These are phyloP conservation scores for Thraustochytrium sp. DNA, from an alignment of 352 stramenopile genomes.

Conservation along the genomic window DNA sequence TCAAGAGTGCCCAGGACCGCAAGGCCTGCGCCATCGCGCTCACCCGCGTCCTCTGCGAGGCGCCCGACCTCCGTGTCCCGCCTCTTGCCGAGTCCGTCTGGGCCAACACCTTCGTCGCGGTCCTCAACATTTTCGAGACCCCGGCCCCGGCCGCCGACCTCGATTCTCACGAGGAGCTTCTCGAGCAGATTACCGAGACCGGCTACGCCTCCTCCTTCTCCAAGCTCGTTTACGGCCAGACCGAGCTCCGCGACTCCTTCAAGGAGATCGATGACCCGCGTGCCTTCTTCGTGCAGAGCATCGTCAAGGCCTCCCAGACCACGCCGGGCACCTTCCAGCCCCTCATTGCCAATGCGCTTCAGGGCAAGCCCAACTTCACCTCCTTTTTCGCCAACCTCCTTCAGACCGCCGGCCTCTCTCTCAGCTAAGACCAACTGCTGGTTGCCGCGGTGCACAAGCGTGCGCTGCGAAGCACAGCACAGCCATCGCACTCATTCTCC, in stretches of 20 bases:
- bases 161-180: conserved; percentile 27
- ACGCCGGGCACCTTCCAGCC: background rate
- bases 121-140: conserved; percentile 14
- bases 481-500: too few relatives aligned
- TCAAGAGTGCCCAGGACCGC: conserved; percentile 11
- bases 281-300: background rate
- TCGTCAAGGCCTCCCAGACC: background rate
- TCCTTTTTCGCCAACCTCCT: background rate
- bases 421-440: background rate
- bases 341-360: background rate
- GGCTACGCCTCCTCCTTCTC: conserved; percentile 22
- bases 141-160: background rate
- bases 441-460: too few relatives aligned
- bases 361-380: conserved; percentile 2
- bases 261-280: conserved; percentile 20
- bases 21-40: conserved; percentile 21
- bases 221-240: conserved; percentile 30
- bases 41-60: conserved; percentile 1
- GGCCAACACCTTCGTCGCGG: conserved; percentile 25
- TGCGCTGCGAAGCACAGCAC: too few relatives aligned
- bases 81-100: background rate
- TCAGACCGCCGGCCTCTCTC: background rate
- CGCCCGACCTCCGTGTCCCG: background rate
- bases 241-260: conserved; percentile 23
- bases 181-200: conserved; percentile 24